These are phyloP conservation scores for Elsinoe fawcettii DNA, from an alignment of 2,329 filamentous ascomycete genomes.

Conservation along the genomic window DNA sequence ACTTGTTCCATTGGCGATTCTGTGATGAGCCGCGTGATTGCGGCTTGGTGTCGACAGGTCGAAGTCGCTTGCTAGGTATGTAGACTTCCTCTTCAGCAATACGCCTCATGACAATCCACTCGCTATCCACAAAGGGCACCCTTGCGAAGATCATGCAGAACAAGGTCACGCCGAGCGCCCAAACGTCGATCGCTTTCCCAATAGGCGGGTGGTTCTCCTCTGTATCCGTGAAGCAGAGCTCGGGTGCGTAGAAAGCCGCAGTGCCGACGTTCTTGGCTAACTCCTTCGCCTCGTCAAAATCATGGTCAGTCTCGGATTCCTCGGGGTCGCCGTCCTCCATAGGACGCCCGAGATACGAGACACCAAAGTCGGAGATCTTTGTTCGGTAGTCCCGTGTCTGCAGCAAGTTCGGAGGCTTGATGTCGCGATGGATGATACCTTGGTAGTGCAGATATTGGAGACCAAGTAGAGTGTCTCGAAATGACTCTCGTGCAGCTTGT, in stretches of 20 bases:
- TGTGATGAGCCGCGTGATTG: slow-evolving; percentile 40
- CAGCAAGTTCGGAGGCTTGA: slow-evolving; percentile 70
- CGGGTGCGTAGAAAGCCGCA: slow-evolving; percentile 93
- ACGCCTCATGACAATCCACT: slow-evolving; percentile 82
- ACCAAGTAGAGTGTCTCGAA: slow-evolving; percentile 86
- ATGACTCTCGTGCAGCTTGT: slow-evolving; percentile 70
- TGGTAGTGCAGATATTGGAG: slow-evolving; percentile 71
- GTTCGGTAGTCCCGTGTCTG: slow-evolving; percentile 78
- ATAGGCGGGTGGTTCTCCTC: slow-evolving; percentile 62
- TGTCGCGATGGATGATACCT: slow-evolving; percentile 64
- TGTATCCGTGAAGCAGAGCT: slow-evolving; percentile 82
- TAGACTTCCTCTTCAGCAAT: slow-evolving; percentile 92
- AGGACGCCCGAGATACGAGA: slow-evolving; percentile 89
- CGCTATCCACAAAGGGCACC: slow-evolving; percentile 87
- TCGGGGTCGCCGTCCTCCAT: slow-evolving; percentile 60
- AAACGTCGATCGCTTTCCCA: slow-evolving; percentile 91
- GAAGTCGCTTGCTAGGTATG: slow-evolving; percentile 74
- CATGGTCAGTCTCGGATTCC: slow-evolving; percentile 63
- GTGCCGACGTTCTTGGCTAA: slow-evolving; percentile 98
- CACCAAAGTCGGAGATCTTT: slow-evolving; percentile 98
- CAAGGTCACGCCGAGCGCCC: slow-evolving; percentile 91
- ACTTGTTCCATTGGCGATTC: slow-evolving; percentile 51
- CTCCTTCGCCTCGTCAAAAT: slow-evolving; percentile 78
- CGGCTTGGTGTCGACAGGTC: slow-evolving; percentile 51
- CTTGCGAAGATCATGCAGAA: slow-evolving; percentile 93